These are phyloP conservation scores for Quercus mongolica DNA, from an alignment of 306 rosid species.

Conservation along the genomic window DNA sequence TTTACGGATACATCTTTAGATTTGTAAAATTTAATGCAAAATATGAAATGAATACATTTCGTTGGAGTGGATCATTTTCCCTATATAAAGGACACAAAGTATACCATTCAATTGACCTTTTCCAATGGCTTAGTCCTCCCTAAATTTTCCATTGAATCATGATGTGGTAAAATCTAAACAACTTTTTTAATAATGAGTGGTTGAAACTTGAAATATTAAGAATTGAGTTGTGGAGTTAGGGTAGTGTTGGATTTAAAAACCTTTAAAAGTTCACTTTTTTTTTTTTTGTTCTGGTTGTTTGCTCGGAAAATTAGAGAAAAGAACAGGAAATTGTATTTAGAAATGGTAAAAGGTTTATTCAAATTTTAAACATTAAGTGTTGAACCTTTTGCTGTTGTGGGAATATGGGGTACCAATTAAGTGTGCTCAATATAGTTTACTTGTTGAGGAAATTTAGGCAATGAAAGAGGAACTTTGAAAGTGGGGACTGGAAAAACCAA, in stretches of 20 bases:
- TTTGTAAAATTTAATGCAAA: too few relatives aligned
- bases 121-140: too few relatives aligned
- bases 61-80: too few relatives aligned
- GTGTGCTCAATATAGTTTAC: background rate
- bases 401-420: background rate
- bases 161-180: too few relatives aligned
- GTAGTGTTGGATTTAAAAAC: too few relatives aligned
- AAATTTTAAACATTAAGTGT: background rate
- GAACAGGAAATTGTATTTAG: background rate
- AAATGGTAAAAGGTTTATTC: background rate
- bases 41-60: too few relatives aligned
- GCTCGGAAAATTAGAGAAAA: background rate
- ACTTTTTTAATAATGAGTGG: too few relatives aligned
- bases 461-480: background rate
- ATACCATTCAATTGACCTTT: background rate
- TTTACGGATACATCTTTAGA: too few relatives aligned
- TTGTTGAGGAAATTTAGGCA: background rate
- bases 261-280: background rate
- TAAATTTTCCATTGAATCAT: too few relatives aligned
- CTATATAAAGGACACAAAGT: too few relatives aligned
- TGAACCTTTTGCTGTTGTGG: background rate
- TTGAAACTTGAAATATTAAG: too few relatives aligned
- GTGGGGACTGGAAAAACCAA: background rate
- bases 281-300: background rate
- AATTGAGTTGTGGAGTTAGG: background rate